Conservation (phyloP, 805 yeast genomes). For the Candida xiaguanensis region DNA sequence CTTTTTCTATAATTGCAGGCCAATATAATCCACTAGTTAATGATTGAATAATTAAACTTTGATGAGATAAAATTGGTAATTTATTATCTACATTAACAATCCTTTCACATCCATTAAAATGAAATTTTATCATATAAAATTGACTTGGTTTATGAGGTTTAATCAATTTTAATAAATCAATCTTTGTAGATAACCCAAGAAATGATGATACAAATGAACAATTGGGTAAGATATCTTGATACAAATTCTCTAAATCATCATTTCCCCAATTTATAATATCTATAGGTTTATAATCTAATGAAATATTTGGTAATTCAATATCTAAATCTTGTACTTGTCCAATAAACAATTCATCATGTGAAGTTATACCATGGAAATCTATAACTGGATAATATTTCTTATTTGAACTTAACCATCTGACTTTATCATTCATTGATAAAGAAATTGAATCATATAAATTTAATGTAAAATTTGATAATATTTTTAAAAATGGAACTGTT, state of each 20-base stretch:
- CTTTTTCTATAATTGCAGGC: slow-evolving; percentile 79
- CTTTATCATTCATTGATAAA: slow-evolving; percentile 13
- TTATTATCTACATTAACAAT: slow-evolving; percentile 44
- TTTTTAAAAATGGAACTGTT: neutral
- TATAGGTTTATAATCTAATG: slow-evolving; percentile 8
- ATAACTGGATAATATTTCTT: slow-evolving; percentile 19
- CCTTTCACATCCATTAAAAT: slow-evolving; percentile 53
- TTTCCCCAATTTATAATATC: slow-evolving; percentile 44
- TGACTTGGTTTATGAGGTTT: slow-evolving; percentile 19
- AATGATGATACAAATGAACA: slow-evolving; percentile 77
- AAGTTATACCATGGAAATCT: slow-evolving; percentile 12
- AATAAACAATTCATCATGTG: slow-evolving; percentile 9
- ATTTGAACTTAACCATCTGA: slow-evolving; percentile 26
- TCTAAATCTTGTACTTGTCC: slow-evolving; percentile 4
- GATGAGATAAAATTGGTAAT: slow-evolving; percentile 34
- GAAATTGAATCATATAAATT: slow-evolving; percentile 15
- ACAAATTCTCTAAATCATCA: slow-evolving; percentile 25
- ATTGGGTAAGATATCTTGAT: slow-evolving; percentile 54
- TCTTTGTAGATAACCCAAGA: slow-evolving; percentile 40
- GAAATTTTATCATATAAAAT: slow-evolving; percentile 37
- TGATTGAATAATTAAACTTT: slow-evolving; percentile 37
- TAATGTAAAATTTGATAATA: slow-evolving; percentile 19
- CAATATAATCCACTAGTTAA: slow-evolving; percentile 37
- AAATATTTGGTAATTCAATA: slow-evolving; percentile 13
- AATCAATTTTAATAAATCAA: neutral